Conservation (phyloP, 2,329 filamentous ascomycete genomes). For the Davidsoniella australis region DNA sequence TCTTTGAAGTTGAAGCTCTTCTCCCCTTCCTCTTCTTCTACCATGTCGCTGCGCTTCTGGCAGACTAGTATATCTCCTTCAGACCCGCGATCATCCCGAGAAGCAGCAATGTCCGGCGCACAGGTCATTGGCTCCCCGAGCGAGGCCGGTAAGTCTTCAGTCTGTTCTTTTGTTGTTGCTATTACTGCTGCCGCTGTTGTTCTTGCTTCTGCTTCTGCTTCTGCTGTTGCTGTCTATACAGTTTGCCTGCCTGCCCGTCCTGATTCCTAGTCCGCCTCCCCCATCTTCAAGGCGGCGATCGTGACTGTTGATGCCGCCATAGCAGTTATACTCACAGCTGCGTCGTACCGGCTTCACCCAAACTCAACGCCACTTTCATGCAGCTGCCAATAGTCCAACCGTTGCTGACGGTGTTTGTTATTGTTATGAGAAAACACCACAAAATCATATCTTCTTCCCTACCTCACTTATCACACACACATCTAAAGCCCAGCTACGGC, state of each 20-base stretch:
- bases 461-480: not conserved
- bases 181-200: not conserved
- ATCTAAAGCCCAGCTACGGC: not conserved
- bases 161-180: slow-evolving; percentile 18
- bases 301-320: not conserved
- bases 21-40: slow-evolving; percentile 13
- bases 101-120: slow-evolving; percentile 12
- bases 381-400: too few relatives aligned
- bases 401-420: too few relatives aligned
- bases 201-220: not conserved
- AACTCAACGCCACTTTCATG: too few relatives aligned
- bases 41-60: slow-evolving; percentile 18
- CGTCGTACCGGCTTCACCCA: too few relatives aligned
- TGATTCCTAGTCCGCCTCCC: not conserved
- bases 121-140: slow-evolving; percentile 11
- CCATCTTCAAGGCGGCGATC: not conserved
- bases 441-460: too few relatives aligned
- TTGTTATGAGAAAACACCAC: too few relatives aligned
- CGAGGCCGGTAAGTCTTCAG: slow-evolving; percentile 11
- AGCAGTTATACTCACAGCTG: too few relatives aligned
- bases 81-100: slow-evolving; percentile 1
- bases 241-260: too few relatives aligned
- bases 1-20: slow-evolving; percentile 8
- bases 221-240: not conserved
- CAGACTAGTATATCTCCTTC: slow-evolving; percentile 9